These are phyloP conservation scores for Aaosphaeria arxii DNA, from an alignment of 2,329 filamentous ascomycete genomes.

Conservation along the genomic window DNA sequence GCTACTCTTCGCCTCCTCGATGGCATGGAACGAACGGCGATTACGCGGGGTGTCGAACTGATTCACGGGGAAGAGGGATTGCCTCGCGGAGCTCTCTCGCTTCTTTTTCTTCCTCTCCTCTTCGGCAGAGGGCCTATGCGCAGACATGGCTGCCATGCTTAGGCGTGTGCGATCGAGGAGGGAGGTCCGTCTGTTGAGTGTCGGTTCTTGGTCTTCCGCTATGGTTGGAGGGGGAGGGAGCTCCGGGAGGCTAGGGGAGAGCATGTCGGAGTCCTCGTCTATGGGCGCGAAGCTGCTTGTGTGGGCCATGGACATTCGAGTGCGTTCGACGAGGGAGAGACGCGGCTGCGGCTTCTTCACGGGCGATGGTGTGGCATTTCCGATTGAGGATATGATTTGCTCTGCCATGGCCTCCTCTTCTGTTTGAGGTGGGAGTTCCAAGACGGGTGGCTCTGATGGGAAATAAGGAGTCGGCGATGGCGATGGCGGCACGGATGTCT, in stretches of 20 bases:
- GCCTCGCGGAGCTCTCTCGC: conserved; percentile 23
- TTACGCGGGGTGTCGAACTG: conserved; percentile 55
- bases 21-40: conserved; percentile 15
- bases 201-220: background rate
- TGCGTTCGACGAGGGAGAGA: conserved; percentile 46
- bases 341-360: conserved; percentile 36
- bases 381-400: conserved; percentile 39
- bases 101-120: conserved; percentile 13
- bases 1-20: conserved; percentile 18
- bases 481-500: background rate
- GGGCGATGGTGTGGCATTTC: conserved; percentile 40
- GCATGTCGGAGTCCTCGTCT: conserved; percentile 16
- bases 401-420: conserved; percentile 34
- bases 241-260: conserved; percentile 11
- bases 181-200: conserved; percentile 37
- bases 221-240: conserved; percentile 6
- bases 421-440: conserved; percentile 13
- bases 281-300: conserved; percentile 23
- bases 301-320: conserved; percentile 45
- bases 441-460: conserved; percentile 16
- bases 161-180: conserved; percentile 73
- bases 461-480: conserved; percentile 12
- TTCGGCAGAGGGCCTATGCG: conserved; percentile 27
- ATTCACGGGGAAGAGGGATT: conserved; percentile 50
- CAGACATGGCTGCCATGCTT: conserved; percentile 67